phyloP scores from a whole-genome alignment of 495 filamentous ascomycete genomes.

The Arthonia radiata region DNA sequence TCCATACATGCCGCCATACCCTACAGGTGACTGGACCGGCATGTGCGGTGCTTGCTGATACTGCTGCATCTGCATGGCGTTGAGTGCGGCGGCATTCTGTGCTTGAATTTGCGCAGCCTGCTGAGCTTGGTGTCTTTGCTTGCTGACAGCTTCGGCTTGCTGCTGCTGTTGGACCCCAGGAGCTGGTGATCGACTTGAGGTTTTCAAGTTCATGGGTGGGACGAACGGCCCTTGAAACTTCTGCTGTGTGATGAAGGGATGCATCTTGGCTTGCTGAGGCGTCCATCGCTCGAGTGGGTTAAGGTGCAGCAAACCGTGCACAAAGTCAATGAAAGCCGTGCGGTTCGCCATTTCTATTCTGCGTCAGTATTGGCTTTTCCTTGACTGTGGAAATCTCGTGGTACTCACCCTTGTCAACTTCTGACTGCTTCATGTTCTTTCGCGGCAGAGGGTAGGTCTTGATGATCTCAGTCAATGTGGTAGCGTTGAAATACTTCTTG shows the following conservation, averaged over 20 bases:
- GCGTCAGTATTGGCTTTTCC: conserved; percentile 6
- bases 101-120: conserved; percentile 16
- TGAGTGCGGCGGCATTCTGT: conserved; percentile 26
- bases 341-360: conserved; percentile 84
- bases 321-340: conserved; percentile 96
- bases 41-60: conserved; percentile 22
- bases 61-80: conserved; percentile 34
- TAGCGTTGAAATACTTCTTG: conserved; percentile 97
- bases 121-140: conserved; percentile 48
- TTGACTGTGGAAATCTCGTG: background rate
- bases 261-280: conserved; percentile 87
- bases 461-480: conserved; percentile 86
- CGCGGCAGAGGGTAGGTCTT: conserved; percentile 91
- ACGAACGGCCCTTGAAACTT: conserved; percentile 92
- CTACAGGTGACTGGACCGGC: conserved; percentile 23
- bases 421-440: conserved; percentile 97
- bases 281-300: conserved; percentile 96
- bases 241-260: conserved; percentile 96
- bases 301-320: conserved; percentile 80
- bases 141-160: conserved; percentile 73
- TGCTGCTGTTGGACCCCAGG: conserved; percentile 96
- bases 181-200: conserved; percentile 66
- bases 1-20: conserved; percentile 68
- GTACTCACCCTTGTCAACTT: conserved; percentile 75
- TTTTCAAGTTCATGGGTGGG: conserved; percentile 90